These are phyloP conservation scores for Kluyveromyces marxianus DNA, from an alignment of 1,139 yeast species.

Conservation along the genomic window DNA sequence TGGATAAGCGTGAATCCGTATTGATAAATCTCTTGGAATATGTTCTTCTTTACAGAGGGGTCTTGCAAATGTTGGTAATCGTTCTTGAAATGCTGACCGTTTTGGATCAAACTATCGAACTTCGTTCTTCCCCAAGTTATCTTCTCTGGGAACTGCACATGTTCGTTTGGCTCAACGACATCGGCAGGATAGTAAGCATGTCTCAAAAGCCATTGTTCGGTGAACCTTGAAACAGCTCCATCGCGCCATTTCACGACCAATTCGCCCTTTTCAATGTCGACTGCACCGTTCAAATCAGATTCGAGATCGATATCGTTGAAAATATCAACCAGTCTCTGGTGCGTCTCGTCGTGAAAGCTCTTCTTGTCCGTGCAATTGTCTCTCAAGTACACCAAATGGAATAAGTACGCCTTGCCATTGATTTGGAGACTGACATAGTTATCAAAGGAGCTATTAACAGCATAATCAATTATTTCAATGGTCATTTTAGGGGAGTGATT, in stretches of 20 bases:
- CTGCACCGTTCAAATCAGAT: background rate
- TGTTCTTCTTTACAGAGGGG: constrained; percentile 24
- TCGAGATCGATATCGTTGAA: constrained; percentile 29
- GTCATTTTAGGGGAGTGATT: background rate
- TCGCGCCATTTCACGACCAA: constrained; percentile 42
- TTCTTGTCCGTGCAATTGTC: constrained; percentile 62
- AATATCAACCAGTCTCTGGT: constrained; percentile 58
- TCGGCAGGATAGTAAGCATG: constrained; percentile 54
- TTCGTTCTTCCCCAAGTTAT: constrained; percentile 45
- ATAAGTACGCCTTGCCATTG: constrained; percentile 2
- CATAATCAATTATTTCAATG: background rate
- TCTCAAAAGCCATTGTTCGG: constrained; percentile 44
- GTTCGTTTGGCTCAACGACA: constrained; percentile 31
- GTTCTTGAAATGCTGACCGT: constrained; percentile 15
- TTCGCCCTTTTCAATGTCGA: constrained; percentile 10
- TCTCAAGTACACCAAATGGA: constrained; percentile 32
- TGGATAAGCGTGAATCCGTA: constrained; percentile 61
- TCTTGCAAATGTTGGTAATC: constrained; percentile 47
- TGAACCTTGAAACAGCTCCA: constrained; percentile 43
- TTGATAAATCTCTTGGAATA: constrained; percentile 51
- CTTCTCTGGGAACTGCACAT: constrained; percentile 24
- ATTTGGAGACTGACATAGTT: constrained; percentile 4
- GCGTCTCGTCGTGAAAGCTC: constrained; percentile 54
- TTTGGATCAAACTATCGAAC: constrained; percentile 30
- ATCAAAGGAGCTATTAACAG: constrained; percentile 5